Evolutionary conservation across 805 yeast species (phyloP), one percentile per base, ranked within the genome.

Genomic region (Candida xiaguanensis): DNA sequence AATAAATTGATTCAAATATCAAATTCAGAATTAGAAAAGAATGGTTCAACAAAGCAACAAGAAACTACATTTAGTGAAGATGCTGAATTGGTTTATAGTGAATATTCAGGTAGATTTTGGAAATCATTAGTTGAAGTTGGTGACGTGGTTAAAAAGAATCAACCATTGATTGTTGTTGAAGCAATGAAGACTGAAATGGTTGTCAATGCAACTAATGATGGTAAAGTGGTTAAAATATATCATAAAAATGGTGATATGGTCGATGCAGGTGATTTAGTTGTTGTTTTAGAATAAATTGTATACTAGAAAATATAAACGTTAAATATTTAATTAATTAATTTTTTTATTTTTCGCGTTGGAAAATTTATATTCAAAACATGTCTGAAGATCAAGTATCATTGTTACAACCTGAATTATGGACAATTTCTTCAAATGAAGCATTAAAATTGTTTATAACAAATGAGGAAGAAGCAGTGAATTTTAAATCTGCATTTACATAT

Each of bases 181-280:
- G 98, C 99, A 40, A 91, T 91, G 99, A 91, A 91, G 72, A 93
- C 98, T 0, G 99, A 91, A 65, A 91, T 91, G 97, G 76, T 79
- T 36, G 95, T 91, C 25, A 70, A 63, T 39, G 79, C 97, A 15
- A 74, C 95, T 1, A 69, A 56, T 40, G 67, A 70, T 16, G 95
- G 95, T 52, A 83, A 77, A 55, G 90, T 87, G 16, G 56, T 76
- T 35, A 84, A 85, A 64, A 68, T 87, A 32, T 61, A 79, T 42
- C 96, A 88, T 59, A 72, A 74, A 40, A 87, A 88, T 55, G 98
- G 98, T 54, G 96, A 91, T 55, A 86, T 93, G 85, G 95, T 91
- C 29, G 97, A 91, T 44, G 88, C 96, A 28, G 99, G 99, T 47
- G 98, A 93, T 59, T 65, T 88, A 45, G 96, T 93, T 34, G 97